A percentile compares a stretch with the other conserved stretches of the same genome.
Conservation (phyloP, 345 rosid genomes). For the Garcia nutans region DNA sequence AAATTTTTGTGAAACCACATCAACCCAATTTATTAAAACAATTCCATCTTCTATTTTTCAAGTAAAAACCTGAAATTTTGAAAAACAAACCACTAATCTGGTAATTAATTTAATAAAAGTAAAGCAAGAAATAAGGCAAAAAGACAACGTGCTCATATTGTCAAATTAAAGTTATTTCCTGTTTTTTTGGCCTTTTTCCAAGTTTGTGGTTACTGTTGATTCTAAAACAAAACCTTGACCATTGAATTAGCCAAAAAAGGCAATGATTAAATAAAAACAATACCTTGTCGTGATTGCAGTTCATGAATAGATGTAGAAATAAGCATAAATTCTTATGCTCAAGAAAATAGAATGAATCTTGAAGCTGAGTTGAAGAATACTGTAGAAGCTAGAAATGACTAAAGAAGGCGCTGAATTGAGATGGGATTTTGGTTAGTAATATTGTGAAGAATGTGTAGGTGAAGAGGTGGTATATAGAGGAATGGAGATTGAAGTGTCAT, state of each 20-base stretch:
- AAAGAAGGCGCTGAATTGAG: not conserved
- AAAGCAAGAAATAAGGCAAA: not conserved
- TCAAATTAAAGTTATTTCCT: too few relatives aligned
- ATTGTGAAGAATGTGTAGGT: not conserved
- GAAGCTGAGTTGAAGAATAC: not conserved
- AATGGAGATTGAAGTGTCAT: slow-evolving; percentile 19
- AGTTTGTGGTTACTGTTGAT: too few relatives aligned
- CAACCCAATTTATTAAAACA: slow-evolving; percentile 16
- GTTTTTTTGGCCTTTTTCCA: not conserved
- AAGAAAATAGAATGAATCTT: not conserved
- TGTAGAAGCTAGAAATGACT: not conserved
- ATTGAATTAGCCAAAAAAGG: too few relatives aligned
- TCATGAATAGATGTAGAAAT: not conserved
- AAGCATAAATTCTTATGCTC: not conserved
- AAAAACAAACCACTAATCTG: slow-evolving; percentile 14
- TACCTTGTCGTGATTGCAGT: too few relatives aligned
- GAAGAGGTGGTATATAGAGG: not conserved
- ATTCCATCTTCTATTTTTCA: slow-evolving; percentile 9
- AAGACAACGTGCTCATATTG: not conserved
- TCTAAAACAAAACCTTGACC: too few relatives aligned
- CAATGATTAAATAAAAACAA: too few relatives aligned
- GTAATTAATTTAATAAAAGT: not conserved
- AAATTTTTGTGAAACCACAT: slow-evolving; percentile 29
- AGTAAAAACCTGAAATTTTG: slow-evolving; percentile 23
- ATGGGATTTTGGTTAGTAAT: not conserved